Conservation (phyloP, 2,329 filamentous ascomycete species). For the Penicillium glabrum region DNA sequence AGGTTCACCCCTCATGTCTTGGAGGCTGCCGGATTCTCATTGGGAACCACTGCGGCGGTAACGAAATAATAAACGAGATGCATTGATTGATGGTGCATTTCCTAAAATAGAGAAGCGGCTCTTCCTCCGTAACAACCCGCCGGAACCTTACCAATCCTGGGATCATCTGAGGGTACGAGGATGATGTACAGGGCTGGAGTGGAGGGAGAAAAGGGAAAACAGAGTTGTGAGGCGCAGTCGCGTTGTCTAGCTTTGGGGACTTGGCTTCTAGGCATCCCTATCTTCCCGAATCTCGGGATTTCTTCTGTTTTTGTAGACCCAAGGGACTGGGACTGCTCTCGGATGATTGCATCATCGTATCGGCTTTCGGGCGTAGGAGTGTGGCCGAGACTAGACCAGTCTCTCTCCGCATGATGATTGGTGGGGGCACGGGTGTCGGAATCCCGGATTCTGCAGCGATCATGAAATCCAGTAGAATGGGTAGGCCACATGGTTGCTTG, state of each 20-base stretch:
- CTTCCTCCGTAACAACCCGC: constrained; percentile 6
- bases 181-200: neutral
- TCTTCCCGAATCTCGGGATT: neutral
- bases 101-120: constrained; percentile 10
- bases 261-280: neutral
- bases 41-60: neutral
- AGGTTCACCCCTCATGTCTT: neutral
- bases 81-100: neutral
- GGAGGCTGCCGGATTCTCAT: neutral
- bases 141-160: constrained; percentile 7
- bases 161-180: neutral
- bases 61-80: neutral
- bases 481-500: constrained; percentile 4
- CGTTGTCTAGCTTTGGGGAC: neutral
- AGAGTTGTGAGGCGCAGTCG: neutral
- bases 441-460: constrained; percentile 7
- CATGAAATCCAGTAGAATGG: constrained; percentile 2
- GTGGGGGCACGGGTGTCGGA: neutral
- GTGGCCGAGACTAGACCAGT: neutral
- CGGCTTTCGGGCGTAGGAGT: neutral
- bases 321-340: neutral
- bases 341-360: neutral
- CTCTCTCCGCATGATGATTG: neutral
- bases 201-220: neutral
- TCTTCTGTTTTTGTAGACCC: neutral